Conservation (phyloP, 1,139 yeast species). For the Saccharomyces uvarum region DNA sequence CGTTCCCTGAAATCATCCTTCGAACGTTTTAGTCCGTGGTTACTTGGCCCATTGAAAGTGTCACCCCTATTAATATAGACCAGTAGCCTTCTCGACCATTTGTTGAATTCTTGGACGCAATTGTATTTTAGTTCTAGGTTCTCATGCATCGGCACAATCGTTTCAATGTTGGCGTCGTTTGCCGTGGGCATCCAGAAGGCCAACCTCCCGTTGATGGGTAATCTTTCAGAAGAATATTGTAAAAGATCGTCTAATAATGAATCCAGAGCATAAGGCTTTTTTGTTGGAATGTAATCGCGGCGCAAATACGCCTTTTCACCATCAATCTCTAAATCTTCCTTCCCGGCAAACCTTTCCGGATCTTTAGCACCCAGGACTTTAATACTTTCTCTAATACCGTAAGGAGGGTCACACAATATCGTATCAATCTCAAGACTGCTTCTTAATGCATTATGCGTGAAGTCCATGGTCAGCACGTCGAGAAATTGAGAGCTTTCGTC, state of each 20-base stretch:
- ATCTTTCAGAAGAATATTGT: constrained; percentile 59
- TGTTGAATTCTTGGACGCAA: constrained; percentile 81
- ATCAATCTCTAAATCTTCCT: constrained; percentile 61
- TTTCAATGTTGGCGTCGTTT: constrained; percentile 67
- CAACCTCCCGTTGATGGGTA: constrained; percentile 68
- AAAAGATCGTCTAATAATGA: constrained; percentile 69
- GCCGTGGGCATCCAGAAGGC: constrained; percentile 99
- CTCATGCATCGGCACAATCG: constrained; percentile 72
- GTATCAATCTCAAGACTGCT: constrained; percentile 57
- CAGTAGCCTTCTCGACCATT: constrained; percentile 82
- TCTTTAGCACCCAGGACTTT: constrained; percentile 84
- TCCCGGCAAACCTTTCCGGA: constrained; percentile 48
- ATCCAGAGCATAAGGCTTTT: constrained; percentile 80
- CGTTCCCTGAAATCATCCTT: constrained; percentile 62
- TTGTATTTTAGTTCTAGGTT: constrained; percentile 62
- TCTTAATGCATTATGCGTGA: constrained; percentile 82
- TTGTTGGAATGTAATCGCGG: constrained; percentile 84
- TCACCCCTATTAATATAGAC: constrained; percentile 67
- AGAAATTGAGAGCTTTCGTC: constrained; percentile 49
- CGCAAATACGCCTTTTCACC: constrained; percentile 74
- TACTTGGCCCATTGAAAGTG: constrained; percentile 51
- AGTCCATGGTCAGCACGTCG: constrained; percentile 87
- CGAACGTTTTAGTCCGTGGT: constrained; percentile 34
- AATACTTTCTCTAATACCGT: constrained; percentile 93
- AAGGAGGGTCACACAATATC: constrained; percentile 94